Base-by-base conservation (phyloP, 768 basidiomycete species). In the Suillus paluster region DNA sequence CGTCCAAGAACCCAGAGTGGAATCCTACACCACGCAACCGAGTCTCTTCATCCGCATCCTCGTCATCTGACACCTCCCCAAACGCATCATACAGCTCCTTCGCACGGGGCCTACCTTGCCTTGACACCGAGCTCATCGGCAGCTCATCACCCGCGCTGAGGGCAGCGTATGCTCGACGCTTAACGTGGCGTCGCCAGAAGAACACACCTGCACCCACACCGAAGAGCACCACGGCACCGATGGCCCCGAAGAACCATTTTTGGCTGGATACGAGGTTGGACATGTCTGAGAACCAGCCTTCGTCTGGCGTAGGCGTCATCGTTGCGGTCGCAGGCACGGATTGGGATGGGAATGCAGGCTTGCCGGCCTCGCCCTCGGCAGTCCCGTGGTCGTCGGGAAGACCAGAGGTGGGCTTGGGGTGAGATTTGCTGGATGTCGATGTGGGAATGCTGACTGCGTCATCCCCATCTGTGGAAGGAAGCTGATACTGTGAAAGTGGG, bases 61-160 rank as follows among this genome's bases (percentile, higher is more conserved):
- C 90, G 49, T 93, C 91, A 63, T 94, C 95, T 34, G 89, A 91
- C 30, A 88, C 83, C 70, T 95, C 94, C 39, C 94, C 95, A 76
- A 99, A 99, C 19, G 97, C 96, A 75, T 99, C 95, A 69, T 98
- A 99, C 64, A 99, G 72, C 76, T 98, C 97, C 77, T 91, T 91
- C 55, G 95, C 91, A 55, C 88, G 82, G 41, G 82, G 78, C 25
- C 81, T 68, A 33, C 79, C 75, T 5, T 78, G 70, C 25, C 80
- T 74, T 21, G 84, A 80, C 34, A 97, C 74, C 5, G 89, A 73
- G 55, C 83, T 86, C 94, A 99, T 94, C 9, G 88, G 86, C 58
- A 96, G 75, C 55, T 90, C 90, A 57, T 91, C 90, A 36, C 83
- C 84, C 25, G 70, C 85, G 4, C 83, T 81, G 33, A 95, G 73